Conservation (phyloP, 2,329 filamentous ascomycete species). For the Cercospora janseana region DNA sequence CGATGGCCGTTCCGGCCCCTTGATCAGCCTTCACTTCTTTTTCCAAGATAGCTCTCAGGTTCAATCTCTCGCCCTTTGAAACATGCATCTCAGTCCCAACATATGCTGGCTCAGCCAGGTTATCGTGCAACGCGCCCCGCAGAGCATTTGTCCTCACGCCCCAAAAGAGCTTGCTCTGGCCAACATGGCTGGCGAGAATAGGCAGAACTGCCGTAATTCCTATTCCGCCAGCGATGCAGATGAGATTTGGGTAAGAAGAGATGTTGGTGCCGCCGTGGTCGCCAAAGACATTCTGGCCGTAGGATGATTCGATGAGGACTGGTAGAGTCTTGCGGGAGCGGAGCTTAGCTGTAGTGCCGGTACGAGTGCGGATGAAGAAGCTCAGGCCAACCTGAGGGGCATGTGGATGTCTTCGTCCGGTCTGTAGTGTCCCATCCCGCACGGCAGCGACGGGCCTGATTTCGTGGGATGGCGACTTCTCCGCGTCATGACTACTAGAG, state of each 20-base stretch:
- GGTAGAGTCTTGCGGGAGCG: conserved; percentile 6
- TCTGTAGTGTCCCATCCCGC: too few relatives aligned
- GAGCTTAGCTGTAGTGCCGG: conserved; percentile 40
- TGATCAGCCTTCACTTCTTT: conserved; percentile 36
- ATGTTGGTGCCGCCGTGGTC: background rate
- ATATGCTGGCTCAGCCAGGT: conserved; percentile 23
- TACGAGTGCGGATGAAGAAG: conserved; percentile 40
- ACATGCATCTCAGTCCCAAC: conserved; percentile 40
- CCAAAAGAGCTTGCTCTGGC: conserved; percentile 42
- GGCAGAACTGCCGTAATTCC: conserved; percentile 50
- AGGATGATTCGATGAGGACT: conserved; percentile 44
- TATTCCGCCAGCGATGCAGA: conserved; percentile 51
- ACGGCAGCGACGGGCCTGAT: conserved; percentile 1
- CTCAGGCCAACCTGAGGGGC: conserved; percentile 33
- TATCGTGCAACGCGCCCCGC: conserved; percentile 24
- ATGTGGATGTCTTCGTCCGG: too few relatives aligned
- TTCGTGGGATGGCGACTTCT: conserved; percentile 7
- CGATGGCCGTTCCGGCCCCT: conserved; percentile 37
- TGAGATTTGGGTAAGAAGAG: conserved; percentile 27
- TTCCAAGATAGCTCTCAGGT: conserved; percentile 35
- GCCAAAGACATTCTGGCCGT: conserved; percentile 29
- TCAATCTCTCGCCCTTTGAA: conserved; percentile 38
- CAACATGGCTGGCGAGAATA: conserved; percentile 35
- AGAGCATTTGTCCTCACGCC: conserved; percentile 35
- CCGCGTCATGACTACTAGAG: background rate